These are phyloP conservation scores for Aureobasidium uvarum DNA, from an alignment of 2,329 filamentous ascomycete genomes.

Conservation along the genomic window DNA sequence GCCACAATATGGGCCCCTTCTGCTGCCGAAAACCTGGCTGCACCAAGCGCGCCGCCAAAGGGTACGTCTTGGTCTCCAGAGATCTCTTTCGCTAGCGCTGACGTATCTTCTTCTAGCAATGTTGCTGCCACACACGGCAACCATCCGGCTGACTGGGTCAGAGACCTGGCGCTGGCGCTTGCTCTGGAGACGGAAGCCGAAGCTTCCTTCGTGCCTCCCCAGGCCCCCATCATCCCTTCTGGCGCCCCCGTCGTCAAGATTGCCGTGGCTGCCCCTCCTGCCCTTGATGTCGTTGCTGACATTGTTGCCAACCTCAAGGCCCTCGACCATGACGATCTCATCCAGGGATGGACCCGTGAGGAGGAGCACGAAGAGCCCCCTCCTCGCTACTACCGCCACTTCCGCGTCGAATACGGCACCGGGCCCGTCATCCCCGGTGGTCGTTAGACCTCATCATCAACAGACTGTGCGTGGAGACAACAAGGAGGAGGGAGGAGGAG, in stretches of 20 bases:
- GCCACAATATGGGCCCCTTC: background rate
- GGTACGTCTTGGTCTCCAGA: background rate
- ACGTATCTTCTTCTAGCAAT: too few species aligned
- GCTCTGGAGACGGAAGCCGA: too few species aligned
- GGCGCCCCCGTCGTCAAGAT: background rate
- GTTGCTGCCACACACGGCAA: too few species aligned
- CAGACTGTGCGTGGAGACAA: background rate
- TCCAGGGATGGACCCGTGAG: too few species aligned
- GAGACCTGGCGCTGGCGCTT: too few species aligned
- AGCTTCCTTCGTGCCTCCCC: too few species aligned
- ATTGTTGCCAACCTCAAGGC: background rate
- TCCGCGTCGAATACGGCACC: background rate
- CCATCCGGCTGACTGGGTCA: too few species aligned
- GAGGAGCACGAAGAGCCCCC: too few species aligned
- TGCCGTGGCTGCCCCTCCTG: background rate
- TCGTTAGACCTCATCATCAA: background rate
- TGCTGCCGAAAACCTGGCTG: background rate
- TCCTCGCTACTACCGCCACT: background rate
- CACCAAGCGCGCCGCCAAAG: background rate
- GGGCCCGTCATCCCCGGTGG: background rate
- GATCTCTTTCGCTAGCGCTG: too few species aligned
- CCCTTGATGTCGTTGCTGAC: background rate
- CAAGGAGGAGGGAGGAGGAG: too few species aligned
- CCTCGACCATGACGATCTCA: background rate
- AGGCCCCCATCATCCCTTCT: too few species aligned